Evolutionary conservation across 768 basidiomycete species (phyloP).

Genomic region (Sarcodon sp.): DNA sequence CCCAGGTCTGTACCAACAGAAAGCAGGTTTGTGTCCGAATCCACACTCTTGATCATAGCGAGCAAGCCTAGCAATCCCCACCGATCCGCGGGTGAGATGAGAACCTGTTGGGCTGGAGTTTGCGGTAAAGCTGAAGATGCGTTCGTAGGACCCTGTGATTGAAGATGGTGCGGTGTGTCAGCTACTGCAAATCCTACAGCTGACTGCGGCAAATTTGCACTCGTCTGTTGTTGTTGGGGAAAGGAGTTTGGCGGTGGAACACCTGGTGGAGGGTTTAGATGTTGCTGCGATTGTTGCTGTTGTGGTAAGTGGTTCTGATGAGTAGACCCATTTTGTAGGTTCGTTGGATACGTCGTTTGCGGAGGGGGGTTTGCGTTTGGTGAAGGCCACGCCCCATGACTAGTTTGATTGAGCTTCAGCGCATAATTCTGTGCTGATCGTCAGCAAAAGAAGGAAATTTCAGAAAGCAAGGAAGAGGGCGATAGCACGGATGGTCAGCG

Average conservation of each 20-base stretch:
- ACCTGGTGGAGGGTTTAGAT: conserved; percentile 41
- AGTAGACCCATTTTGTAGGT: conserved; percentile 30
- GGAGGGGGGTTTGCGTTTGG: conserved; percentile 32
- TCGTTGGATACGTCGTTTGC: conserved; percentile 13
- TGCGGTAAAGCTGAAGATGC: conserved; percentile 47
- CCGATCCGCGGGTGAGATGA: conserved; percentile 85
- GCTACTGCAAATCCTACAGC: conserved; percentile 12
- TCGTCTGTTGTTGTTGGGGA: conserved; percentile 21
- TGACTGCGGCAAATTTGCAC: conserved; percentile 11
- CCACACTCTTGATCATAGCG: conserved; percentile 77
- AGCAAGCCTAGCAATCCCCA: conserved; percentile 88
- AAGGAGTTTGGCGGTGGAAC: conserved; percentile 27
- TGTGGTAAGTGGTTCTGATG: conserved; percentile 19
- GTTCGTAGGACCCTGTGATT: conserved; percentile 21
- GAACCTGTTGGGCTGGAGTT: conserved; percentile 87
- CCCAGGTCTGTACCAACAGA: conserved; percentile 86
- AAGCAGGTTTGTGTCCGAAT: conserved; percentile 71
- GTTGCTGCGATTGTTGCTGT: conserved; percentile 25
- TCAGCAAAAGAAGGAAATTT: neutral
- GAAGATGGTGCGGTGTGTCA: conserved; percentile 12
- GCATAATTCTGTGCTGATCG: conserved; percentile 34
- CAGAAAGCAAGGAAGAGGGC: conserved; percentile 1
- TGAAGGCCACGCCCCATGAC: conserved; percentile 54
- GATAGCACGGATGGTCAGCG: neutral
- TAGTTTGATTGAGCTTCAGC: conserved; percentile 51